Evolutionary conservation across 371 early-diverging fungal genomes (phyloP).

Genomic region (Mucor mucedo): DNA sequence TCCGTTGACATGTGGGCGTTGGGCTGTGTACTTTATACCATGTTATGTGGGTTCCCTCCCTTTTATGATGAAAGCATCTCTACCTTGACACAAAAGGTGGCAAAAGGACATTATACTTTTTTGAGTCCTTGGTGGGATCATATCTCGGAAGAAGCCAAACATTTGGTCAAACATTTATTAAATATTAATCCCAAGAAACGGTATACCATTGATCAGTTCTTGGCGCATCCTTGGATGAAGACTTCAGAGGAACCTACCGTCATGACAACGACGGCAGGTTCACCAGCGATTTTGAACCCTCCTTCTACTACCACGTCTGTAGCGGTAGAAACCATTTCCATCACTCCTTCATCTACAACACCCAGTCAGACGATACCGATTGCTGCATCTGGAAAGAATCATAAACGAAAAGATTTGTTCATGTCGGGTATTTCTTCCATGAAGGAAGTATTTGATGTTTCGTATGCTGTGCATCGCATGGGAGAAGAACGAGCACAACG

Average conservation of each 20-base stretch:
- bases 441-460: constrained; percentile 66
- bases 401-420: constrained; percentile 30
- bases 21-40: constrained; percentile 90
- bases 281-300: constrained; percentile 23
- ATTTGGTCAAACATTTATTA: constrained; percentile 83
- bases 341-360: constrained; percentile 13
- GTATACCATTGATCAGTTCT: constrained; percentile 83
- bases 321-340: constrained; percentile 28
- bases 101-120: constrained; percentile 75
- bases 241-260: not conserved
- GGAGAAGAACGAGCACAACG: constrained; percentile 55
- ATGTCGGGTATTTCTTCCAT: constrained; percentile 57
- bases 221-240: constrained; percentile 33
- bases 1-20: constrained; percentile 95
- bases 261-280: constrained; percentile 7
- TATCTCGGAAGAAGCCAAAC: constrained; percentile 74
- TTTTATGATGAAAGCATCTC: constrained; percentile 86
- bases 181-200: constrained; percentile 83
- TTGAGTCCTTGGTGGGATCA: constrained; percentile 92
- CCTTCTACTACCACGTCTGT: constrained; percentile 34
- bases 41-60: constrained; percentile 91
- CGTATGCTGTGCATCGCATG: constrained; percentile 64
- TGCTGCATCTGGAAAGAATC: too few relatives aligned
- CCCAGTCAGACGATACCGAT: constrained; percentile 13
- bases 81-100: constrained; percentile 77